These are phyloP conservation scores for Ceratopteris richardii DNA, from an alignment of 75 land plant species.

Conservation along the genomic window DNA sequence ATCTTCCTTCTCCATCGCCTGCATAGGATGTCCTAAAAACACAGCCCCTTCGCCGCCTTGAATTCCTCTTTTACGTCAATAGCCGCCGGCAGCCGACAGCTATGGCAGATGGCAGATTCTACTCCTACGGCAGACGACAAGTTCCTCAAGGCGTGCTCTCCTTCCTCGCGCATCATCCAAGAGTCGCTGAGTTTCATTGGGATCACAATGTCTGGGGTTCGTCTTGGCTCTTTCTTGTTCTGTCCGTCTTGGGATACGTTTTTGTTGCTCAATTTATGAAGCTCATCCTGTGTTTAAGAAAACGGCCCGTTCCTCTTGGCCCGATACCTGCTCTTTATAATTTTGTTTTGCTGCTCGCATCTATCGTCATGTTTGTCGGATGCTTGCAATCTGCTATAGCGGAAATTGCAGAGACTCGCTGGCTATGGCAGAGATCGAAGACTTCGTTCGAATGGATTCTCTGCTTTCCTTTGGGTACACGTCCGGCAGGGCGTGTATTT, in stretches of 20 bases:
- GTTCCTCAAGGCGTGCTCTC: no score
- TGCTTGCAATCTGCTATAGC: constrained; percentile 37
- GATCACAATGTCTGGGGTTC: constrained; percentile 45
- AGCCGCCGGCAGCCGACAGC: no score
- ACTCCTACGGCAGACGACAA: no score
- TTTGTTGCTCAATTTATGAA: constrained; percentile 2
- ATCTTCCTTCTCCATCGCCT: no score
- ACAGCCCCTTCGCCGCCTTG: no score
- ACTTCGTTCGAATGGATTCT: constrained; percentile 53
- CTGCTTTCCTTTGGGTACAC: constrained; percentile 74
- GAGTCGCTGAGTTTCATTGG: constrained; percentile 65
- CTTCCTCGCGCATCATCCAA: constrained; percentile 49
- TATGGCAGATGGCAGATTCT: no score
- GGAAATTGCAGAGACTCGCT: constrained; percentile 70
- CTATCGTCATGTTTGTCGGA: constrained; percentile 46
- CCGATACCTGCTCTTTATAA: constrained; percentile 61
- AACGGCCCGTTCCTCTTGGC: constrained; percentile 55
- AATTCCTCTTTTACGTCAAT: no score
- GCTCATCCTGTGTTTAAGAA: constrained; percentile 20
- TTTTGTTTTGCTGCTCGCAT: constrained; percentile 38
- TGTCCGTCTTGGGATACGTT: constrained; percentile 15
- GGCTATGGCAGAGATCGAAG: constrained; percentile 55
- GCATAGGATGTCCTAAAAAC: no score
- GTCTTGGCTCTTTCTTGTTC: constrained; percentile 41
- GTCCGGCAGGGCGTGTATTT: constrained; percentile 73